Evolutionary conservation across 129 eudicot species (phyloP).

Genomic region (Chrysanthemum lavandulifolium): DNA sequence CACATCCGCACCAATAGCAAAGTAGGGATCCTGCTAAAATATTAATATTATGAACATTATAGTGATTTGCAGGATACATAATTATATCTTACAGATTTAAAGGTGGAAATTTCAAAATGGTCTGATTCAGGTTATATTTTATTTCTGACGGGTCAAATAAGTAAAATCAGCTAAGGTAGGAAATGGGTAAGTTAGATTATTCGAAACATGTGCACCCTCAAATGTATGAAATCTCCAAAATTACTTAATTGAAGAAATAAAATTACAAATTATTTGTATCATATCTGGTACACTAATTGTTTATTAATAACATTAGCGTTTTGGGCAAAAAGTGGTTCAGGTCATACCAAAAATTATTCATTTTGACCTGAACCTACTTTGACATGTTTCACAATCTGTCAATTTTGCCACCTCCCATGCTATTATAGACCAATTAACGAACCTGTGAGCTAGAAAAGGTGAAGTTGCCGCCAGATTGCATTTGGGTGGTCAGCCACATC

Average conservation of each 20-base stretch:
- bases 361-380: constrained; percentile 1
- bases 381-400: constrained; percentile 8
- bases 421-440: constrained; percentile 12
- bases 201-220: no score
- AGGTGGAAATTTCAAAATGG: background rate
- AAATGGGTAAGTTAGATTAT: background rate
- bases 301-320: background rate
- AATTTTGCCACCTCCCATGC: constrained; percentile 15
- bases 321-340: background rate
- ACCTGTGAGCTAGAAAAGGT: constrained; percentile 98
- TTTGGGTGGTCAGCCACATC: constrained; percentile 92
- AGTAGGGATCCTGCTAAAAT: constrained; percentile 72
- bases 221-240: no score
- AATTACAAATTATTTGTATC: background rate
- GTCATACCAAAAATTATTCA: background rate
- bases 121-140: background rate
- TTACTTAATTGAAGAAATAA: background rate
- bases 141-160: background rate
- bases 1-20: constrained; percentile 87
- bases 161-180: background rate
- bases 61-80: background rate
- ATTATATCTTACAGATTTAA: background rate
- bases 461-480: constrained; percentile 97
- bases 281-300: constrained; percentile 5
- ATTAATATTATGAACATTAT: constrained; percentile 7